A percentile compares a stretch with the other conserved stretches of the same genome.
Conservation (phyloP, 1,139 yeast genomes). For the Zygosaccharomyces sapae region DNA sequence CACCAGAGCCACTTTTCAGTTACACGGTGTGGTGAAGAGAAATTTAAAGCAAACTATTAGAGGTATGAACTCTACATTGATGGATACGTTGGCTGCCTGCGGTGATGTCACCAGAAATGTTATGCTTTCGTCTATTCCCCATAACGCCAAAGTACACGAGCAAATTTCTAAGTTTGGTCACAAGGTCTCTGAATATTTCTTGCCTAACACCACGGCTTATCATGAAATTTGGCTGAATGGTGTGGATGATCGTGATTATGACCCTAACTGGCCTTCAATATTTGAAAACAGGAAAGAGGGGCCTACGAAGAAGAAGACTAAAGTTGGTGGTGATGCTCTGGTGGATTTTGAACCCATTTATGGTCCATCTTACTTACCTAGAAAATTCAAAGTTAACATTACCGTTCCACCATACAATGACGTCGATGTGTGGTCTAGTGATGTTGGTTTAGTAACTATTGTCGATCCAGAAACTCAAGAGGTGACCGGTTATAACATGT, state of each 20-base stretch:
- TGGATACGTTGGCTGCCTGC: constrained; percentile 97
- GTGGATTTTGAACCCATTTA: constrained; percentile 84
- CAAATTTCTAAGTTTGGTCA: constrained; percentile 66
- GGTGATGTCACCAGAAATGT: constrained; percentile 98
- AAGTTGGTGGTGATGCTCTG: constrained; percentile 82
- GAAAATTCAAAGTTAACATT: constrained; percentile 92
- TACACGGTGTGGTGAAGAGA: constrained; percentile 91
- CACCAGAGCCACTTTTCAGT: constrained; percentile 95
- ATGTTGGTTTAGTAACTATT: constrained; percentile 87
- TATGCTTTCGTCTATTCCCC: constrained; percentile 84
- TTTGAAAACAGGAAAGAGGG: constrained; percentile 75
- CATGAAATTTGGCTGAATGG: constrained; percentile 97
- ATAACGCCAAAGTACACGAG: constrained; percentile 73
- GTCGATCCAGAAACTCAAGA: constrained; percentile 59
- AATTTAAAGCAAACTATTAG: constrained; percentile 86
- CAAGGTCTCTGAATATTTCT: constrained; percentile 69
- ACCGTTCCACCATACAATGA: constrained; percentile 97
- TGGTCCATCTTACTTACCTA: constrained; percentile 83
- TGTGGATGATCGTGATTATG: constrained; percentile 66
- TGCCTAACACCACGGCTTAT: constrained; percentile 91
- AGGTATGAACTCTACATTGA: constrained; percentile 83
- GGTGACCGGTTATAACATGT: constrained; percentile 70
- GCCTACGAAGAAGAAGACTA: constrained; percentile 73
- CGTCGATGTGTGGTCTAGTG: constrained; percentile 95
- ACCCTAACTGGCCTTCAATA: constrained; percentile 59